Base-by-base conservation (phyloP, 2,329 filamentous ascomycete genomes). In the Beauveria bassiana region DNA sequence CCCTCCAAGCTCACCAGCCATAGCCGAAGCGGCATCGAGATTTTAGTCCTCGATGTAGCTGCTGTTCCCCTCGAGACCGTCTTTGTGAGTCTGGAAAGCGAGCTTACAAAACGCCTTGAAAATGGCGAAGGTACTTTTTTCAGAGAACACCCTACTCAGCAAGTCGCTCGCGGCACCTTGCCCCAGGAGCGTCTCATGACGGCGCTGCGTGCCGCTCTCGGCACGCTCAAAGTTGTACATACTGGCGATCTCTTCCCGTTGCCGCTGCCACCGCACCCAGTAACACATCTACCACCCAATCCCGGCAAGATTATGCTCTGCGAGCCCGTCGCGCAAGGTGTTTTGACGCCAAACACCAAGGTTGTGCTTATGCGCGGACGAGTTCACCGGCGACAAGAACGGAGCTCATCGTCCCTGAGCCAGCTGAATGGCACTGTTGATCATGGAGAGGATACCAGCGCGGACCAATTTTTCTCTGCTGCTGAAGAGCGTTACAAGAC, bases 401-500 rank as follows among this genome's bases (percentile, higher is more conserved):
- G 79, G 65, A 77, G 77, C 61, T 74, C 75, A 31, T 75, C 77
- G 20, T 78, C 80, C 20, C 81, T 81, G 50, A 73, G 79, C 7
- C 67, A 67, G 40, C 76, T 88, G 34, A 86, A 87, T 66, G 86
- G 85, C 50, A 80, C 84, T 0, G 68, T 72, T 8, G 83, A 85
- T 54, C 81, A 84, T 54, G 88, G 89, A 34, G 90, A 96, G 62
- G 91, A 96, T 68, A 91, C 89, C 1, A 87, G 90, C 6, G 96
- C 90, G 62, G 93, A 98, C 70, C 88, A 92, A 67, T 97, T 97
- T 76, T 97, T 86, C 73, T 97, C 93, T 6, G 93, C 93, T 1
- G 88, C 91, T 2, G 93, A 97, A 71, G 92, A 96, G 65, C 83
- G 86, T 24, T 76, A 83, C 64, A 84, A 78, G 68, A 84, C 84